Evolutionary conservation across 495 filamentous ascomycete species (phyloP).

Genomic region (Chaetomium tenue): DNA sequence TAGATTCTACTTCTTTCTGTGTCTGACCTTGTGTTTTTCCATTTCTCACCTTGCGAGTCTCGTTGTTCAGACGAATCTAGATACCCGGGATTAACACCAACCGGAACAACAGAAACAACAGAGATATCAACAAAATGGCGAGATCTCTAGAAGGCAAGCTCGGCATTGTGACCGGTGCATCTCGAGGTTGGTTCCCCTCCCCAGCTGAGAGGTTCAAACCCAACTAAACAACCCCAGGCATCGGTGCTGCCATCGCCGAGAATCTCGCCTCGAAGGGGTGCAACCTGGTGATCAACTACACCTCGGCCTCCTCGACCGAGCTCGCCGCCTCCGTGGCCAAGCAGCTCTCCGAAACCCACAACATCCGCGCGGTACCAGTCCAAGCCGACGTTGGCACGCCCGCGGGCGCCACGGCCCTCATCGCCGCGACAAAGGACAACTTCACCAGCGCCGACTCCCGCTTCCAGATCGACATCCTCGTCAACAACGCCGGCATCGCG

Average conservation of each 20-base stretch:
- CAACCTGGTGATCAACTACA: constrained; percentile 68
- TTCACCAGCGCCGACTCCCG: constrained; percentile 30
- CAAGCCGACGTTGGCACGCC: constrained; percentile 48
- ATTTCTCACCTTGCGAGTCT: too few species aligned
- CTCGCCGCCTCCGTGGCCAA: constrained; percentile 35
- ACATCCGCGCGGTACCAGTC: constrained; percentile 38
- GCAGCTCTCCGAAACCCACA: constrained; percentile 43
- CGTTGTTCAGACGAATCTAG: background rate
- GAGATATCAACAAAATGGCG: constrained; percentile 27
- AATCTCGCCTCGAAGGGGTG: constrained; percentile 76
- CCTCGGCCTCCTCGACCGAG: constrained; percentile 48
- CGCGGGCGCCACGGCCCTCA: constrained; percentile 39
- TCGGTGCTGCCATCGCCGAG: constrained; percentile 77
- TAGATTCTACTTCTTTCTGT: background rate
- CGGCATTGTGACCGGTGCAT: constrained; percentile 74
- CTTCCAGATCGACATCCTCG: constrained; percentile 77
- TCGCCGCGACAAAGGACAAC: constrained; percentile 34
- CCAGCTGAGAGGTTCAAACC: background rate
- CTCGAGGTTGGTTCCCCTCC: constrained; percentile 55
- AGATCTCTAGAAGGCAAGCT: constrained; percentile 63
- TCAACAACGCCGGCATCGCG: constrained; percentile 84
- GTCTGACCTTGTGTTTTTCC: background rate
- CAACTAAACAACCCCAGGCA: constrained; percentile 55
- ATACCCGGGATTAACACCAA: background rate
- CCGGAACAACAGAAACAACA: background rate